Conservation (phyloP, 2,329 filamentous ascomycete genomes). For the Phaeomoniella chlamydospora region DNA sequence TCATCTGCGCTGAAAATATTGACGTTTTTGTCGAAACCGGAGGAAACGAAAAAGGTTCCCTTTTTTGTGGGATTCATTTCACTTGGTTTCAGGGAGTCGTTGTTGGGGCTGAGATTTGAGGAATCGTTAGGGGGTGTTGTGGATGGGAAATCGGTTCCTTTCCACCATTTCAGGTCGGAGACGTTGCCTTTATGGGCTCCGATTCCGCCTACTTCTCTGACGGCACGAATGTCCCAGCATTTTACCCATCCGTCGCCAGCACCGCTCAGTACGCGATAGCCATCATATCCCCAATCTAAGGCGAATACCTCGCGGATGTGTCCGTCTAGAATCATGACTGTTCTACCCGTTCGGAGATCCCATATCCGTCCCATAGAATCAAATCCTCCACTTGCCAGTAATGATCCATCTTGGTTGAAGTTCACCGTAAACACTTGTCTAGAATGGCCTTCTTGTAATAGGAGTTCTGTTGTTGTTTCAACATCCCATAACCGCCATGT, state of each 20-base stretch:
- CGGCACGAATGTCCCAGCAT: slow-evolving; percentile 92
- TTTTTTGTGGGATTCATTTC: slow-evolving; percentile 58
- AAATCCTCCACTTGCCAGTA: slow-evolving; percentile 80
- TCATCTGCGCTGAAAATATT: slow-evolving; percentile 95
- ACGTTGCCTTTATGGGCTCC: slow-evolving; percentile 86
- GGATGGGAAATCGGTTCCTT: slow-evolving; percentile 63
- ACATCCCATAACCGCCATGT: slow-evolving; percentile 97
- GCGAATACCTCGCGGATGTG: slow-evolving; percentile 90
- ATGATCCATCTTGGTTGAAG: slow-evolving; percentile 82
- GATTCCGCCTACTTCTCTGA: slow-evolving; percentile 67
- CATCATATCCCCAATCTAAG: slow-evolving; percentile 83
- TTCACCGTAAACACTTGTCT: slow-evolving; percentile 80
- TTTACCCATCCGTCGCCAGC: slow-evolving; percentile 93
- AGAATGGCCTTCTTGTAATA: slow-evolving; percentile 88
- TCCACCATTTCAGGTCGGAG: slow-evolving; percentile 87
- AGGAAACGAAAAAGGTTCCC: slow-evolving; percentile 79
- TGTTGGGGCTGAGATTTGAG: slow-evolving; percentile 46
- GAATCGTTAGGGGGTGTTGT: slow-evolving; percentile 43
- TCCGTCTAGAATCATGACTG: slow-evolving; percentile 88
- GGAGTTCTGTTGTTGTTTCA: slow-evolving; percentile 65
- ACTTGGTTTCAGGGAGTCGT: slow-evolving; percentile 9
- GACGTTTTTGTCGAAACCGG: slow-evolving; percentile 87
- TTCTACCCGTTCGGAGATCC: slow-evolving; percentile 84
- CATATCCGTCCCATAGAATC: slow-evolving; percentile 92
- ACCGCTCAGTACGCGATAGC: slow-evolving; percentile 81